These are phyloP conservation scores for Eucalyptus fibrosa DNA, from an alignment of 345 rosid species.

Conservation along the genomic window DNA sequence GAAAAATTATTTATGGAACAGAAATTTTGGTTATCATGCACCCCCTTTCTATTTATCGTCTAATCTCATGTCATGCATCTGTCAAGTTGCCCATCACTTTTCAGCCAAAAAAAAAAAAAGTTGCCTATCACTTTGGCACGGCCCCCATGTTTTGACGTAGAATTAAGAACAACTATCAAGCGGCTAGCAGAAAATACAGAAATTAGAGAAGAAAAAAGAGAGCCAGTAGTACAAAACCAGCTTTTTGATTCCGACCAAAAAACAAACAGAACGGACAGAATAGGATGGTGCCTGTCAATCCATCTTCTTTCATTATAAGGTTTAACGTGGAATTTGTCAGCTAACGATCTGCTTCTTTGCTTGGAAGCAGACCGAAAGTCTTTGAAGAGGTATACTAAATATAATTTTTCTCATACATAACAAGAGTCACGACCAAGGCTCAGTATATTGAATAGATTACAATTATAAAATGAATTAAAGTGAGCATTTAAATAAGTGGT, in stretches of 20 bases:
- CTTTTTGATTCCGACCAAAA: neutral
- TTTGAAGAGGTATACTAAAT: neutral
- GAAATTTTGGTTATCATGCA: no score
- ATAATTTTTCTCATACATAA: neutral
- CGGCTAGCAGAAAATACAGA: neutral
- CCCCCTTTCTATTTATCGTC: neutral
- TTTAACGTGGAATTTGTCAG: neutral
- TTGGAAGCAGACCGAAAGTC: neutral
- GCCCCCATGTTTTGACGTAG: neutral
- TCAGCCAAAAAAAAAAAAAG: no score
- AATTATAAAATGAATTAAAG: neutral
- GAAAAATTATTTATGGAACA: no score
- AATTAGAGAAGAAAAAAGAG: neutral
- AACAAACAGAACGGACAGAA: neutral
- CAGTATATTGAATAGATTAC: neutral
- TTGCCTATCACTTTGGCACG: neutral
- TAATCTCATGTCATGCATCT: neutral
- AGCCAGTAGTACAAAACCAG: neutral
- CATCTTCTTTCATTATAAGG: neutral
- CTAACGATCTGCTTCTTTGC: neutral
- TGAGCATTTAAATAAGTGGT: no score
- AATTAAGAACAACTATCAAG: neutral
- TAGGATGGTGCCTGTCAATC: neutral
- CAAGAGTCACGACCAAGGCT: neutral
- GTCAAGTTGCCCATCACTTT: neutral